Evolutionary conservation across 495 filamentous ascomycete genomes (phyloP).

Genomic region (Penicillium parvum): DNA sequence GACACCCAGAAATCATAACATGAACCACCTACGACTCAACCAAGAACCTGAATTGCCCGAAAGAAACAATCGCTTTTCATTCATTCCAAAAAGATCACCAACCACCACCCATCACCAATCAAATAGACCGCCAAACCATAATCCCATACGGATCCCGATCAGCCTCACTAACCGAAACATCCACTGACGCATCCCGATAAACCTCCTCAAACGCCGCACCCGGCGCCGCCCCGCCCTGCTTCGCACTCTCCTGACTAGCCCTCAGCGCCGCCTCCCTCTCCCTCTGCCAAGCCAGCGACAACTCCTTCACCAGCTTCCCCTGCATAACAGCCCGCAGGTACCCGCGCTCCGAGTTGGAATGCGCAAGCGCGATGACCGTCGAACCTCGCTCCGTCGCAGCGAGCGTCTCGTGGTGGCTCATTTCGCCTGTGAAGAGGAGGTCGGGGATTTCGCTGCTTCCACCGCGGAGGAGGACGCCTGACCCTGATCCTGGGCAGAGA

Average conservation of each 20-base stretch:
- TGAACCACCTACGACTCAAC: too few species aligned
- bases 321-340: constrained; percentile 71
- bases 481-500: constrained; percentile 84
- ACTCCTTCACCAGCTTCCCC: constrained; percentile 51
- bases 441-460: constrained; percentile 57
- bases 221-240: constrained; percentile 13
- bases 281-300: constrained; percentile 52
- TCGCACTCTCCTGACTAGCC: constrained; percentile 28
- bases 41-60: too few species aligned
- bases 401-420: constrained; percentile 88
- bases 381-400: constrained; percentile 84
- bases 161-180: constrained; percentile 68
- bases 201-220: constrained; percentile 41
- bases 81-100: too few species aligned
- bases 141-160: constrained; percentile 80
- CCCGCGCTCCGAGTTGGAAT: constrained; percentile 84
- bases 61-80: too few species aligned
- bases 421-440: constrained; percentile 84
- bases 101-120: too few species aligned
- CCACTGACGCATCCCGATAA: constrained; percentile 46
- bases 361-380: constrained; percentile 77
- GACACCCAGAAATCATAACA: too few species aligned
- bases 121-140: constrained; percentile 43
- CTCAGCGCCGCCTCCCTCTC: constrained; percentile 35
- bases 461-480: constrained; percentile 63